phyloP scores from a whole-genome alignment of 2,329 filamentous ascomycete genomes.

The Trichophyton rubrum region DNA sequence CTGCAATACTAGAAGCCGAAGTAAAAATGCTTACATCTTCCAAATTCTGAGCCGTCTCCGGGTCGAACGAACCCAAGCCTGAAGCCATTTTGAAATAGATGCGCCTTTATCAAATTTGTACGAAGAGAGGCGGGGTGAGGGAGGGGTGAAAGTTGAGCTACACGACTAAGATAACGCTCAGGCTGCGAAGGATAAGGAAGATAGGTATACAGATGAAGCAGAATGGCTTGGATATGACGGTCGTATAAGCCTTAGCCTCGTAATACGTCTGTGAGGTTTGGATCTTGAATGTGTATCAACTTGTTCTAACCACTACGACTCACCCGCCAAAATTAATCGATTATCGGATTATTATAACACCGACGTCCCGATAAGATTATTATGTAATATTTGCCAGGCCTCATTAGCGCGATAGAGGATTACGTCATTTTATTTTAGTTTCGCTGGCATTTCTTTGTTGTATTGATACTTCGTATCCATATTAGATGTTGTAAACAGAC shows the following conservation, averaged over 20 bases:
- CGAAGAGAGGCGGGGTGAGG: neutral
- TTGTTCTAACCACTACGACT: neutral
- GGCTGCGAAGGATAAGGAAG: neutral
- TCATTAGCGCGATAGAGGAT: neutral
- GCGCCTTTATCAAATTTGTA: neutral
- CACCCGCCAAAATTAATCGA: too few relatives aligned
- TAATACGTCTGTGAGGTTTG: neutral
- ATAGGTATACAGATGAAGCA: neutral
- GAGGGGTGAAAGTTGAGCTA: neutral
- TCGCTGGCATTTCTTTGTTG: neutral
- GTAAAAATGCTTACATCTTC: conserved; percentile 45
- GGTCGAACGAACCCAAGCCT: conserved; percentile 30
- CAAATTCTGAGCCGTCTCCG: conserved; percentile 56
- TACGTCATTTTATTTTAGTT: neutral
- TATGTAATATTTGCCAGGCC: neutral
- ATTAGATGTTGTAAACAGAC: too few relatives aligned
- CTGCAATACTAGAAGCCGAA: neutral
- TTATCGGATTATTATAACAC: neutral
- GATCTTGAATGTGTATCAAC: neutral
- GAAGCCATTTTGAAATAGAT: conserved; percentile 6
- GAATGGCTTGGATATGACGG: neutral
- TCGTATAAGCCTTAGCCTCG: neutral
- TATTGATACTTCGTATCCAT: neutral
- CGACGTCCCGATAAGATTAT: neutral
- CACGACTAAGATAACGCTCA: neutral